phyloP scores from a whole-genome alignment of 2,329 filamentous ascomycete genomes.

The Fusarium tricinctum region DNA sequence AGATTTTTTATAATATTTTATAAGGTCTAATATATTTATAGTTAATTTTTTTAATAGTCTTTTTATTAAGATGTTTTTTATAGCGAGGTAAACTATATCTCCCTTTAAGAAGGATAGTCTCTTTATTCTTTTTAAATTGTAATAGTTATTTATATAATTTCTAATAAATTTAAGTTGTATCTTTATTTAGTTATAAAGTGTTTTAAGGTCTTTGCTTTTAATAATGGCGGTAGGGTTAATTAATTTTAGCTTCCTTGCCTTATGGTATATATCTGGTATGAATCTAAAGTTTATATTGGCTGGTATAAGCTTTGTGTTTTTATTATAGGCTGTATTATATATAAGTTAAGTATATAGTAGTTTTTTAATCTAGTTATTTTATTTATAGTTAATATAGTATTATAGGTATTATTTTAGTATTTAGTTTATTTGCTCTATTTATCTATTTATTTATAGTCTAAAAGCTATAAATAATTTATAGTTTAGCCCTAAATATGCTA shows the following conservation, averaged over 20 bases:
- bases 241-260: fast-evolving
- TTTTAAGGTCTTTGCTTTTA: neutral
- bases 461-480: neutral
- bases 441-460: neutral
- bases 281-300: neutral
- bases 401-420: conserved; percentile 1
- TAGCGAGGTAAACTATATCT: conserved; percentile 33
- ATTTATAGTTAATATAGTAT: conserved; percentile 20
- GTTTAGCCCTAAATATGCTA: neutral
- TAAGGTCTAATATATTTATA: conserved; percentile 40
- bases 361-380: neutral
- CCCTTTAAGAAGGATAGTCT: neutral
- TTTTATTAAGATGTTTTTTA: conserved; percentile 38
- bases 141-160: neutral
- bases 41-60: conserved; percentile 33
- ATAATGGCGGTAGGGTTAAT: neutral
- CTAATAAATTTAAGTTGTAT: neutral
- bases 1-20: conserved; percentile 11
- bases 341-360: neutral
- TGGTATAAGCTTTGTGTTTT: neutral
- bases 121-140: neutral
- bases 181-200: neutral
- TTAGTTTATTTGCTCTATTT: neutral
- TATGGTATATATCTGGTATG: neutral
- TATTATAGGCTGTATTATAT: neutral